A percentile compares a stretch with the other conserved stretches of the same genome.
Evolutionary conservation across 2,329 filamentous ascomycete genomes (phyloP).

Genomic region (Biscogniauxia marginata): DNA sequence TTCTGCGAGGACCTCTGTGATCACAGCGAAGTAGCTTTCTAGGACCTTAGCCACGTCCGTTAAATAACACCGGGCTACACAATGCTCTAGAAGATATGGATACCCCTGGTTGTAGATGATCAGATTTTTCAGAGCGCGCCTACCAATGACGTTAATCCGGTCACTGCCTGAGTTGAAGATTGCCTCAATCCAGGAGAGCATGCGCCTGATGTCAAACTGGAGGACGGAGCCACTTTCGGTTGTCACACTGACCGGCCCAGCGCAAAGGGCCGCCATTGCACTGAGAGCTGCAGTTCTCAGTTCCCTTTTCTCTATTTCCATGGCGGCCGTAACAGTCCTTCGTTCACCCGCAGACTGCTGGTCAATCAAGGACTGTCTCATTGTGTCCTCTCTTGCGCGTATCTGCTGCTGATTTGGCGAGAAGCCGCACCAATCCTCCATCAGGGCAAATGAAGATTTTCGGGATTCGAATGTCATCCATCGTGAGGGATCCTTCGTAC

Average conservation of each 20-base stretch:
- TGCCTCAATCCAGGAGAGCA: constrained; percentile 92
- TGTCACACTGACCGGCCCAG: constrained; percentile 78
- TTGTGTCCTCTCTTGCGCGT: constrained; percentile 77
- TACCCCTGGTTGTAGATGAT: constrained; percentile 89
- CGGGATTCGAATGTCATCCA: constrained; percentile 98
- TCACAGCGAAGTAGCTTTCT: constrained; percentile 93
- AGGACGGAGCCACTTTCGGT: constrained; percentile 85
- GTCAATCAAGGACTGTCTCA: constrained; percentile 81
- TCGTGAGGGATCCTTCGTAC: constrained; percentile 76
- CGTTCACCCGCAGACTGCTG: constrained; percentile 75
- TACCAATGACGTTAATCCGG: constrained; percentile 85
- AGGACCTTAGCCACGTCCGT: constrained; percentile 78
- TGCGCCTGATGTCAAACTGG: constrained; percentile 87
- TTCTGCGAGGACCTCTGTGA: constrained; percentile 82
- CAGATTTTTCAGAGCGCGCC: constrained; percentile 83
- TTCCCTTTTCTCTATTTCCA: constrained; percentile 96
- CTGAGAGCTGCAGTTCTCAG: constrained; percentile 86
- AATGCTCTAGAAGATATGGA: constrained; percentile 80
- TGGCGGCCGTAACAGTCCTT: constrained; percentile 78
- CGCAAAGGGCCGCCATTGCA: constrained; percentile 92
- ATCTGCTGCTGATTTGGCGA: constrained; percentile 87
- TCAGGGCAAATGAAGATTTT: constrained; percentile 91
- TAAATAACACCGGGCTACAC: constrained; percentile 87
- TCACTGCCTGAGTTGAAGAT: constrained; percentile 94
- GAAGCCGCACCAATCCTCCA: constrained; percentile 99